Evolutionary conservation across 331 rosid species (phyloP).

Genomic region (Pyracantha coccinea): DNA sequence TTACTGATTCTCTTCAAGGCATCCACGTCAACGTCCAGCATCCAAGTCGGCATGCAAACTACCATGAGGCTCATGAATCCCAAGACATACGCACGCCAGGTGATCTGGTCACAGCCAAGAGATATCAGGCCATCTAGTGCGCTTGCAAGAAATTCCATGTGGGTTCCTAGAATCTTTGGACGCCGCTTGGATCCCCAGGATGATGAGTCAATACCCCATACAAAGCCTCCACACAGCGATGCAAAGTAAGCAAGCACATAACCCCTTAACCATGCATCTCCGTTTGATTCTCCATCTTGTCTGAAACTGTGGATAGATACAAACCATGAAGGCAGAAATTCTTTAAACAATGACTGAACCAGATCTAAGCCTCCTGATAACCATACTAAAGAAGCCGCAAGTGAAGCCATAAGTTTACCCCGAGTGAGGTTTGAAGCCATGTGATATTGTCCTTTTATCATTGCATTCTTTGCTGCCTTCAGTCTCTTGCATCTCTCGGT

Average conservation of each 20-base stretch:
- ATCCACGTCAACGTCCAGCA: slow-evolving; percentile 44
- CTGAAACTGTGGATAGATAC: slow-evolving; percentile 47
- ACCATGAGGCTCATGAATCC: slow-evolving; percentile 61
- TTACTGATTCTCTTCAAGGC: slow-evolving; percentile 53
- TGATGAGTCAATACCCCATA: slow-evolving; percentile 66
- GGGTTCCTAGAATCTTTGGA: slow-evolving; percentile 43
- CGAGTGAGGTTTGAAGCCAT: slow-evolving; percentile 45
- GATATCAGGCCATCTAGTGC: slow-evolving; percentile 59
- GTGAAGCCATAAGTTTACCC: slow-evolving; percentile 61
- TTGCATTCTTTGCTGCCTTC: slow-evolving; percentile 36
- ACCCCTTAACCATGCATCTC: slow-evolving; percentile 52
- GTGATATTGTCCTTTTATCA: slow-evolving; percentile 38
- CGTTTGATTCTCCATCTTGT: slow-evolving; percentile 30
- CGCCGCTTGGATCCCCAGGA: slow-evolving; percentile 54
- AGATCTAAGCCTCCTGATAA: slow-evolving; percentile 53
- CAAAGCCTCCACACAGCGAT: slow-evolving; percentile 52
- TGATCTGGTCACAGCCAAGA: slow-evolving; percentile 52
- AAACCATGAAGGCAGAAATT: slow-evolving; percentile 62
- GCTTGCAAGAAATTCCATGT: slow-evolving; percentile 61
- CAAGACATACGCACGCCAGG: slow-evolving; percentile 60
- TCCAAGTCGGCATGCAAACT: slow-evolving; percentile 57
- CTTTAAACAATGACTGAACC: slow-evolving; percentile 53
- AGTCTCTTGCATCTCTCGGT: slow-evolving; percentile 23
- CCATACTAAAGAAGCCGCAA: slow-evolving; percentile 65
- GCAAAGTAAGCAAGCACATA: slow-evolving; percentile 63